Conservation (phyloP, 2,329 filamentous ascomycete species). For the Furcasterigmium sp. region DNA sequence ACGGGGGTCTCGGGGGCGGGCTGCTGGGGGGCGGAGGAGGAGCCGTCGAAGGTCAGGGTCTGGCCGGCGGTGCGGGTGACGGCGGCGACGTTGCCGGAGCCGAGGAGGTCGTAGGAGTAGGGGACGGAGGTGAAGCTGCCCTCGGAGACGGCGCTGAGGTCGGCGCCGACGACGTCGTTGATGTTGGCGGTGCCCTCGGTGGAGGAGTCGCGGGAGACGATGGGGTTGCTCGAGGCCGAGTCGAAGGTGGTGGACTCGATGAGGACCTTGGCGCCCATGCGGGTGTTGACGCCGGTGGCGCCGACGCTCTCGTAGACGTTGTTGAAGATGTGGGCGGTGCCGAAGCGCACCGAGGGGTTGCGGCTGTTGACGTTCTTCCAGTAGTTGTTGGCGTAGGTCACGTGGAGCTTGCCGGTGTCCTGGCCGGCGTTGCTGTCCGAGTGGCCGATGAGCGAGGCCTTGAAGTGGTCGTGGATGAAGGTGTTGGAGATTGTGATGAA, state of each 20-base stretch:
- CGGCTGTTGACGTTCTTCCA: conserved; percentile 61
- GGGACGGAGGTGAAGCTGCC: conserved; percentile 47
- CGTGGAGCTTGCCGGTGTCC: conserved; percentile 55
- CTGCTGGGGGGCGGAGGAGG: not conserved
- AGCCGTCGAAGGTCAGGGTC: conserved; percentile 25
- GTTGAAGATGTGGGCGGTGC: conserved; percentile 56
- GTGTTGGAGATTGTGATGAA: conserved; percentile 46
- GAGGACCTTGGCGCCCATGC: conserved; percentile 51
- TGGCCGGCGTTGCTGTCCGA: conserved; percentile 50
- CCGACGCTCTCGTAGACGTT: conserved; percentile 41
- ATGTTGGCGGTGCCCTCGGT: conserved; percentile 33
- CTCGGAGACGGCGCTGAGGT: conserved; percentile 39
- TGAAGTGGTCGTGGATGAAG: conserved; percentile 42
- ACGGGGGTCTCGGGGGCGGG: conserved; percentile 1
- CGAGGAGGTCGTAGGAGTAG: conserved; percentile 42
- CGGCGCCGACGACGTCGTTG: conserved; percentile 39
- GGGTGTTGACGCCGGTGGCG: conserved; percentile 47
- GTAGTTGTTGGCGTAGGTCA: conserved; percentile 65
- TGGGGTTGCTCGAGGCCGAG: conserved; percentile 27
- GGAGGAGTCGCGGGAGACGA: conserved; percentile 34
- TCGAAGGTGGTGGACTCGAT: conserved; percentile 50
- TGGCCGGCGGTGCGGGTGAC: conserved; percentile 33
- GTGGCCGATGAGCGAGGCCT: conserved; percentile 56
- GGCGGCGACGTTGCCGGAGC: conserved; percentile 36
- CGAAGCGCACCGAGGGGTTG: conserved; percentile 59